Conservation (phyloP, 495 filamentous ascomycete species). For the Penicillium coprophilum region DNA sequence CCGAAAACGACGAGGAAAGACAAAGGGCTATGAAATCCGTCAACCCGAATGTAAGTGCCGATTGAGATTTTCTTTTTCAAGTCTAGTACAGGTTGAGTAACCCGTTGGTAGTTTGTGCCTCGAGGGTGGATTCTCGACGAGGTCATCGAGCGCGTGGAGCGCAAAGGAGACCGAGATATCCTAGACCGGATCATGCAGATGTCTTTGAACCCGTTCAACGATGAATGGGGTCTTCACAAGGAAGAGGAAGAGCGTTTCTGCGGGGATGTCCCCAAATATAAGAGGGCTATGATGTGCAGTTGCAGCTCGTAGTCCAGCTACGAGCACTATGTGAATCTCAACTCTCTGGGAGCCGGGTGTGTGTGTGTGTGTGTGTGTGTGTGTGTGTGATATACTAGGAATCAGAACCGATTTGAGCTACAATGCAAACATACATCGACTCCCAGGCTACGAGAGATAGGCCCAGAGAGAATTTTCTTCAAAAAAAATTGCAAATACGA, state of each 20-base stretch:
- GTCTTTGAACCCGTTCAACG: conserved; percentile 78
- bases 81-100: conserved; percentile 2
- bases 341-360: neutral
- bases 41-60: conserved; percentile 68
- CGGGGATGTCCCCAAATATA: conserved; percentile 76
- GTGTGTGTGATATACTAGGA: neutral
- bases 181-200: conserved; percentile 73
- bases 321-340: neutral
- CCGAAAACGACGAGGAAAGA: conserved; percentile 58
- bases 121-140: conserved; percentile 92
- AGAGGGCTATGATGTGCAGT: conserved; percentile 85
- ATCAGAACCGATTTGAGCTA: neutral
- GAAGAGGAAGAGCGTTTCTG: conserved; percentile 82
- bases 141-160: conserved; percentile 82
- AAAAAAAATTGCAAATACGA: neutral
- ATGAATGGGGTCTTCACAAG: conserved; percentile 67
- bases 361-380: too few species aligned
- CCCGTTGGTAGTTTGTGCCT: conserved; percentile 63
- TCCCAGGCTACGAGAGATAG: neutral
- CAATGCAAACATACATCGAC: neutral
- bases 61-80: neutral
- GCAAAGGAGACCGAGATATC: conserved; percentile 76
- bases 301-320: conserved; percentile 56
- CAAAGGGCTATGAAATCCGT: conserved; percentile 72
- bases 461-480: neutral